Base-by-base conservation (phyloP, 768 basidiomycete species). In the Leccinum uliginosum region DNA sequence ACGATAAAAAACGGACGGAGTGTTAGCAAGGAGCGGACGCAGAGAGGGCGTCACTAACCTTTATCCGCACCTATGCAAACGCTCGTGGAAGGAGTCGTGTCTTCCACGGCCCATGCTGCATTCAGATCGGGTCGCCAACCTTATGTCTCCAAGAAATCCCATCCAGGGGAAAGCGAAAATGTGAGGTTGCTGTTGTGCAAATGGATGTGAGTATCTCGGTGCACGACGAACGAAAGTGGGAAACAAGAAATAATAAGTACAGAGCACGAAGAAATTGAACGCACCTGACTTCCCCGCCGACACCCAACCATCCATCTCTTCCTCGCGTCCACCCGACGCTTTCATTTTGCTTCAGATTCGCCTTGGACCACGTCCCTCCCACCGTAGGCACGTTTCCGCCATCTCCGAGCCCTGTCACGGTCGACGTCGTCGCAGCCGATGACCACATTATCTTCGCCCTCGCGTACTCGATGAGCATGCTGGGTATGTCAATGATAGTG, bases 91-190 rank as follows among this genome's bases (percentile, higher is more conserved):
- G 55, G 54, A 12, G 19, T 4, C 1, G 34, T 12, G 26, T 26
- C 48, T 2, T 62, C 56, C 5, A 56, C 72, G 0, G 76, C 76
- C 89, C 89, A 92, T 5, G 64, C 67, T 3, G 78, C 86, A 26
- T 73, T 72, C 7, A 83, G 51, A 70, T 91, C 90, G 26, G 82
- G 77, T 51, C 85, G 76, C 91, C 90, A 93, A 53, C 86, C 83
- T 62, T 93, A 90, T 0, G 85, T 85, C 59, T 83, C 80, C 7
- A 91, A 82, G 56, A 91, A 92, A 1, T 75, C 67, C 89, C 89
- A 92, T 0, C 85, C 85, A 4, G 82, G 77, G 3, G 83, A 80
- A n/a, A 93, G 82, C 8, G 84, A 82, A 62, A 92, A 91, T 2
- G 87, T 89, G 54, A 91, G 77, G 76, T 88, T 88, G 71, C 89